These are phyloP conservation scores for Calamus simplicifolius DNA, from an alignment of 176 grass and related monocot genomes.

Conservation along the genomic window DNA sequence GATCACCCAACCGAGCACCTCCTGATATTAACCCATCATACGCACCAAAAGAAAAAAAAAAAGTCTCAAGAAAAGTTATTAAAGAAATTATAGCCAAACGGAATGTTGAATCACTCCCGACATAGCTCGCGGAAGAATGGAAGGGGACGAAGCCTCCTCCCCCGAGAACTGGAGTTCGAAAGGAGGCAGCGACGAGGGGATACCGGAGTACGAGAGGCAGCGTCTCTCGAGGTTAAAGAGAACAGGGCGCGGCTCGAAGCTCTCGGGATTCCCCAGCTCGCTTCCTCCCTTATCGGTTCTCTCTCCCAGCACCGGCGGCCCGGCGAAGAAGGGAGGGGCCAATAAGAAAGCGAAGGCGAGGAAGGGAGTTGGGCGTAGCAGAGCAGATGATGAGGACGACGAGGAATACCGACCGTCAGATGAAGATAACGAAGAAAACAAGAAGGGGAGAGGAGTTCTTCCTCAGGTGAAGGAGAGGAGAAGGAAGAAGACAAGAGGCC, in stretches of 20 bases:
- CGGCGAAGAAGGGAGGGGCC: background rate
- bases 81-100: too few relatives aligned
- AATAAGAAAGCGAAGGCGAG: constrained; percentile 24
- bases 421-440: constrained; percentile 10
- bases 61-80: too few relatives aligned
- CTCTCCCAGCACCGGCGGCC: background rate
- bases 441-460: constrained; percentile 2
- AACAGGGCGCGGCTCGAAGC: constrained; percentile 63
- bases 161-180: background rate
- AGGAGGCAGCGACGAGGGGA: background rate
- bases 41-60: too few relatives aligned
- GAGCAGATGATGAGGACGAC: constrained; percentile 27
- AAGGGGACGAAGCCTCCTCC: too few relatives aligned
- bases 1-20: too few relatives aligned
- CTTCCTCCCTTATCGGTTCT: constrained; percentile 26
- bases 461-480: constrained; percentile 9
- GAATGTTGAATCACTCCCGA: too few relatives aligned
- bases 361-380: constrained; percentile 1
- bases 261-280: constrained; percentile 49
- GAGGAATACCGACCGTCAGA: constrained; percentile 65
- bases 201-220: constrained; percentile 72
- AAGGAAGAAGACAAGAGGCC: constrained; percentile 5
- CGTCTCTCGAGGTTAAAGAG: constrained; percentile 55
- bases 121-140: too few relatives aligned
- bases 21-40: too few relatives aligned